phyloP scores from a whole-genome alignment of 169 alveolate genomes.

The Plasmodium relictum region DNA sequence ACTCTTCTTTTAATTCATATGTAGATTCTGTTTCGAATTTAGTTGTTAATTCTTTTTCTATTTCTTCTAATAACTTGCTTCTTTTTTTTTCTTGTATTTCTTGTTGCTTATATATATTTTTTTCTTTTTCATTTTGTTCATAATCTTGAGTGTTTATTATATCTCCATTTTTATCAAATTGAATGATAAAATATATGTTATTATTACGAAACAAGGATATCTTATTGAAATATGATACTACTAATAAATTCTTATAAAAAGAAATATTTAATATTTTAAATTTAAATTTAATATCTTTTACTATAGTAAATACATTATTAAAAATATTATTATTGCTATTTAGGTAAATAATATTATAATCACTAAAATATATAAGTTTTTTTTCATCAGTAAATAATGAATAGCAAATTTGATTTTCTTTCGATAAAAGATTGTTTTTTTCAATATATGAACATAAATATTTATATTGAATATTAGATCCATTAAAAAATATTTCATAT shows the following conservation, averaged over 20 bases:
- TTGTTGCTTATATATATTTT: neutral
- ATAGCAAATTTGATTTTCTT: constrained; percentile 7
- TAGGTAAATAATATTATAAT: constrained; percentile 9
- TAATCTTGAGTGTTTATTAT: neutral
- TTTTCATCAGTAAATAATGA: constrained; percentile 12
- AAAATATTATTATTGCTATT: constrained; percentile 23
- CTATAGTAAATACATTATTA: constrained; percentile 8
- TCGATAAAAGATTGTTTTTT: neutral
- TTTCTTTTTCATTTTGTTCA: neutral
- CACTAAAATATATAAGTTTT: constrained; percentile 18
- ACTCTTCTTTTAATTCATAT: neutral
- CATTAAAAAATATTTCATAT: neutral
- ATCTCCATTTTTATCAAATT: constrained; percentile 10
- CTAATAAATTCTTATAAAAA: constrained; percentile 1
- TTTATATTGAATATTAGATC: neutral
- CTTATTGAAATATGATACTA: constrained; percentile 19
- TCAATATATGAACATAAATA: neutral
- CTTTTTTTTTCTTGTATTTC: neutral
- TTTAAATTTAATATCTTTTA: constrained; percentile 21
- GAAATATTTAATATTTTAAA: constrained; percentile 7
- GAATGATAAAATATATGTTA: constrained; percentile 3
- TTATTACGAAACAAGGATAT: constrained; percentile 16
- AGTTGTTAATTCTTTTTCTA: neutral
- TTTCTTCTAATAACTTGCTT: neutral
- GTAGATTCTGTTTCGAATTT: neutral